phyloP scores from a whole-genome alignment of 768 basidiomycete genomes.

The Termitomyces sp. region DNA sequence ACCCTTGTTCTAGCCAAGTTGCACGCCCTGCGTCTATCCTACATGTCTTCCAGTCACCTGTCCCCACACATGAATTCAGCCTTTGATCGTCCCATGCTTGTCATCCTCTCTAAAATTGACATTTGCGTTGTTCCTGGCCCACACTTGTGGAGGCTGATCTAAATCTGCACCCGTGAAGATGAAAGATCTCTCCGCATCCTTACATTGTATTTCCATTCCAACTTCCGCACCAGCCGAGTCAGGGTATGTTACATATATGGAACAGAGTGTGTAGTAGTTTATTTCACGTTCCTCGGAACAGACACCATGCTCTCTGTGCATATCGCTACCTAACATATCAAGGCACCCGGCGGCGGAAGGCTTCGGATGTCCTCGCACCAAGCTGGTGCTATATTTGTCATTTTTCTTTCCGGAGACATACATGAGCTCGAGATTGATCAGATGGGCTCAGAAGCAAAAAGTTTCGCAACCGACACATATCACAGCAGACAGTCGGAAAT shows the following conservation, averaged over 20 bases:
- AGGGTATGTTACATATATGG: too few species aligned
- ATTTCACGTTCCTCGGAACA: too few species aligned
- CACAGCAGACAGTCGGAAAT: too few species aligned
- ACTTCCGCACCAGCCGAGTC: too few species aligned
- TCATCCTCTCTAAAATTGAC: not conserved
- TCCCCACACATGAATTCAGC: not conserved
- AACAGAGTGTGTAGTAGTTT: too few species aligned
- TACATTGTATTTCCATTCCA: too few species aligned
- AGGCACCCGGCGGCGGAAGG: not conserved
- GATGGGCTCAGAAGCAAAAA: not conserved
- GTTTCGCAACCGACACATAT: not conserved
- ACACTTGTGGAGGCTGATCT: not conserved
- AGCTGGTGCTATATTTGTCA: too few species aligned
- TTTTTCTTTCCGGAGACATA: too few species aligned
- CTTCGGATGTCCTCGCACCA: too few species aligned
- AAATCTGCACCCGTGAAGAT: too few species aligned
- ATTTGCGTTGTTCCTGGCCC: not conserved
- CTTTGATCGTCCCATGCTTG: not conserved
- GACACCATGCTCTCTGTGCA: too few species aligned
- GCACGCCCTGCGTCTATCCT: not conserved
- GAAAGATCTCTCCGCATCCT: not conserved
- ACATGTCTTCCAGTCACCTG: not conserved
- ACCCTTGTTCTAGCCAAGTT: not conserved
- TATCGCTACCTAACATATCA: not conserved
- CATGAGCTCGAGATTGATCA: not conserved